Percentiles rank a stretch among this genome's conserved stretches.
These are phyloP conservation scores for Globisporangium polare DNA, from an alignment of 352 stramenopile species.

Conservation along the genomic window DNA sequence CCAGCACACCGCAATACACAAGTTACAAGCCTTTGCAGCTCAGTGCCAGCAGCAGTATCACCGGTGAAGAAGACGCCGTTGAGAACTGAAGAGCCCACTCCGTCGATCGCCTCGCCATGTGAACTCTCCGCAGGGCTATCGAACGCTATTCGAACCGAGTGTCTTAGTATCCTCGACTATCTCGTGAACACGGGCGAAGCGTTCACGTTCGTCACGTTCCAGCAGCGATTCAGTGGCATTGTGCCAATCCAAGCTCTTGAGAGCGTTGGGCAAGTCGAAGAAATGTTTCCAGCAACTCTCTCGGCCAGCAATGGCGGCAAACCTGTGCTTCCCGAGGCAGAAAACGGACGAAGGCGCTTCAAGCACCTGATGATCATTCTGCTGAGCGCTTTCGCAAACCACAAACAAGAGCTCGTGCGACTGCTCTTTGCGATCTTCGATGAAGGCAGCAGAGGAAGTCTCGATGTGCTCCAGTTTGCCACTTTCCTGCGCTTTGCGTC, in stretches of 20 bases:
- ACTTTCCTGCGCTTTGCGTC: conserved; percentile 19
- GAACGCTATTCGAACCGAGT: conserved; percentile 5
- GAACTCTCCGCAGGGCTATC: background rate
- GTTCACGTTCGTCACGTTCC: conserved; percentile 7
- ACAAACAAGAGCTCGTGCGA: conserved; percentile 27
- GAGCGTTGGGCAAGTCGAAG: conserved; percentile 2
- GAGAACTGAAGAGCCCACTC: background rate
- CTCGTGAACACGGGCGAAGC: conserved; percentile 10
- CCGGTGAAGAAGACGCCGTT: background rate
- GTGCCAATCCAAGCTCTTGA: background rate
- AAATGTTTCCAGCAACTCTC: background rate
- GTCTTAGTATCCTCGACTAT: conserved; percentile 10
- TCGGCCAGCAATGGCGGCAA: background rate
- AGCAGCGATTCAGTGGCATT: conserved; percentile 6
- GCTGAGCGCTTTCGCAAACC: conserved; percentile 26
- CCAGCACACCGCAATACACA: conserved; percentile 1
- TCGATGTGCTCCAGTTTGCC: conserved; percentile 20
- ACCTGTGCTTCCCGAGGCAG: background rate
- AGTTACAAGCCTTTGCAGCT: background rate
- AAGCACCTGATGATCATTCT: conserved; percentile 27
- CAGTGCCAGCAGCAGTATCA: background rate
- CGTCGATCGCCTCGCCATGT: background rate
- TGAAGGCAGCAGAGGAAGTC: conserved; percentile 21
- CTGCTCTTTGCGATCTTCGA: conserved; percentile 46
- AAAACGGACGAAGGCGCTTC: conserved; percentile 7